Percentiles rank a stretch among this genome's conserved stretches.
Evolutionary conservation across 163 green algal genomes (phyloP).

Genomic region (Volvox carteri): DNA sequence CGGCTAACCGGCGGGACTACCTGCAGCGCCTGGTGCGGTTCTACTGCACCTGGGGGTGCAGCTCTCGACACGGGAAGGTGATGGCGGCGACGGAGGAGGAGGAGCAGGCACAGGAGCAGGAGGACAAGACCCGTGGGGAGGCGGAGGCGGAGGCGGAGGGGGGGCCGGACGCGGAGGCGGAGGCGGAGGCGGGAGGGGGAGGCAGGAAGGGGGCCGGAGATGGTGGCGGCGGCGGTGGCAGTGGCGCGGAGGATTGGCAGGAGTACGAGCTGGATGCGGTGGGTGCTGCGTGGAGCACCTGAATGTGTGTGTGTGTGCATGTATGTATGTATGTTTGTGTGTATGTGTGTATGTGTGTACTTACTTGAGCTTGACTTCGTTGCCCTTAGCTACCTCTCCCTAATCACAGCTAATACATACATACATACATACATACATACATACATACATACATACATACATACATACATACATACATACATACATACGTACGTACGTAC

Average conservation of each 20-base stretch:
- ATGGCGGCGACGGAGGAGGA: background rate
- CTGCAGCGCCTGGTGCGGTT: slow-evolving; percentile 34
- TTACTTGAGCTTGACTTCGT: too few relatives aligned
- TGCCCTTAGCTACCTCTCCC: too few relatives aligned
- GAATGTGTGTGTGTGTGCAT: background rate
- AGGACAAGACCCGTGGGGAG: background rate
- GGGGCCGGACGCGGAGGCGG: background rate
- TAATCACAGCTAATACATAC: too few relatives aligned
- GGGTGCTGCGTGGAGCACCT: background rate
- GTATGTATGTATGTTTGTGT: background rate
- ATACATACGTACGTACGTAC: too few relatives aligned
- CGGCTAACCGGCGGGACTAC: slow-evolving; percentile 33
- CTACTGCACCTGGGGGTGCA: slow-evolving; percentile 57
- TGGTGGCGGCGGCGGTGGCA: background rate
- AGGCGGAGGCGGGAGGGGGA: background rate
- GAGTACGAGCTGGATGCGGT: slow-evolving; percentile 39
- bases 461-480: too few relatives aligned
- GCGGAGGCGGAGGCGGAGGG: background rate
- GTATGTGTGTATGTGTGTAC: background rate
- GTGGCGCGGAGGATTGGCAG: slow-evolving; percentile 1
- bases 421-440: too few relatives aligned
- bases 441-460: too few relatives aligned
- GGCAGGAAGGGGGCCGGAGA: background rate
- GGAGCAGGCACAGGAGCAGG: background rate
- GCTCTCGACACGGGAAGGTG: slow-evolving; percentile 4